phyloP scores from a whole-genome alignment of 495 filamentous ascomycete genomes.

The Lasiosphaeria ovina region DNA sequence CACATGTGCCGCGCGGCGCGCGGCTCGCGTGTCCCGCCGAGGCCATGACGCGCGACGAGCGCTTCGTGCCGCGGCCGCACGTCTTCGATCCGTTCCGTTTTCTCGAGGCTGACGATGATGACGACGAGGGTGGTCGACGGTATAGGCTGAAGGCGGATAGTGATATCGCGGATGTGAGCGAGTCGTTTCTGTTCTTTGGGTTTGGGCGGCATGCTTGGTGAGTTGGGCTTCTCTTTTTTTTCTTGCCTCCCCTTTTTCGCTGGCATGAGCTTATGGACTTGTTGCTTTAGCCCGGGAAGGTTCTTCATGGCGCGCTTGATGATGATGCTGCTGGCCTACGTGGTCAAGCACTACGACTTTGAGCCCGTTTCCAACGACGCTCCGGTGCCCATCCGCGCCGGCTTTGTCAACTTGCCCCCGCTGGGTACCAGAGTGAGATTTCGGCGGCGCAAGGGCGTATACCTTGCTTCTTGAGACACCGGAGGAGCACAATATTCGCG shows the following conservation, averaged over 20 bases:
- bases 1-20: neutral
- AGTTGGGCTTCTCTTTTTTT: neutral
- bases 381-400: neutral
- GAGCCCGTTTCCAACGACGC: neutral
- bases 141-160: neutral
- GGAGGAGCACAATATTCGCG: no score
- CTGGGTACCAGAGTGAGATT: neutral
- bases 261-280: neutral
- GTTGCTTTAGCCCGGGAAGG: neutral
- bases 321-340: neutral
- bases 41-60: neutral
- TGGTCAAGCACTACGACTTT: slow-evolving; percentile 1
- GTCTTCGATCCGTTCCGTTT: neutral
- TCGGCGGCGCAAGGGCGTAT: neutral
- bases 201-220: neutral
- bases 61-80: neutral
- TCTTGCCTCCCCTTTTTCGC: neutral
- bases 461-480: no score
- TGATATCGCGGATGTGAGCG: neutral
- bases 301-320: neutral
- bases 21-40: neutral
- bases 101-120: neutral
- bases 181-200: neutral
- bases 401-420: neutral
- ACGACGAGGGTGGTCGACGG: neutral